Percentiles rank a stretch among this genome's conserved stretches.
Conservation (phyloP, 75 land plant species). For the Cryptomeria japonica region DNA sequence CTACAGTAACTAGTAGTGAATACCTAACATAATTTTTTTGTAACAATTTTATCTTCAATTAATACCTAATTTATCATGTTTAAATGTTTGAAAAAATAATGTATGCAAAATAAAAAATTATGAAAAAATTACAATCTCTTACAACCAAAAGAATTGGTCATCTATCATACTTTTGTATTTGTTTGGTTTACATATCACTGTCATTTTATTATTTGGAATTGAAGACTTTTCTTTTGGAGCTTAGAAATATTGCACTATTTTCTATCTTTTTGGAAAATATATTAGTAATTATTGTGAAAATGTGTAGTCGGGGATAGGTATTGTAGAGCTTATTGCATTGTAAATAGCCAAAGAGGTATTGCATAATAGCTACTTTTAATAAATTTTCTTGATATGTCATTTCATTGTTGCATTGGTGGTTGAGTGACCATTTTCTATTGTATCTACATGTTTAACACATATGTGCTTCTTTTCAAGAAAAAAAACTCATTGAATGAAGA, state of each 20-base stretch:
- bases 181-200: neutral
- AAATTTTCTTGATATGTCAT: neutral
- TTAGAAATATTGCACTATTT: neutral
- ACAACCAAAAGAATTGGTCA: neutral
- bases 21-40: neutral
- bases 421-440: no score
- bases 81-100: no score
- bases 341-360: slow-evolving; percentile 74
- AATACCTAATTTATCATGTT: neutral
- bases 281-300: neutral
- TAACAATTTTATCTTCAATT: neutral
- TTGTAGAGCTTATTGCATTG: slow-evolving; percentile 85
- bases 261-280: neutral
- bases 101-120: neutral
- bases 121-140: neutral
- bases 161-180: neutral
- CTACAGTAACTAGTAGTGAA: neutral
- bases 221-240: neutral
- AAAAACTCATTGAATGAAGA: slow-evolving; percentile 39
- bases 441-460: no score
- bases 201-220: neutral
- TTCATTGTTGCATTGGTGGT: neutral
- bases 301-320: slow-evolving; percentile 90
- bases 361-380: neutral
- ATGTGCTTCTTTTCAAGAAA: slow-evolving; percentile 22